Percentiles rank a stretch among this genome's conserved stretches.
Conservation (phyloP, 495 filamentous ascomycete species). For the Hypoxylon fragiforme region DNA sequence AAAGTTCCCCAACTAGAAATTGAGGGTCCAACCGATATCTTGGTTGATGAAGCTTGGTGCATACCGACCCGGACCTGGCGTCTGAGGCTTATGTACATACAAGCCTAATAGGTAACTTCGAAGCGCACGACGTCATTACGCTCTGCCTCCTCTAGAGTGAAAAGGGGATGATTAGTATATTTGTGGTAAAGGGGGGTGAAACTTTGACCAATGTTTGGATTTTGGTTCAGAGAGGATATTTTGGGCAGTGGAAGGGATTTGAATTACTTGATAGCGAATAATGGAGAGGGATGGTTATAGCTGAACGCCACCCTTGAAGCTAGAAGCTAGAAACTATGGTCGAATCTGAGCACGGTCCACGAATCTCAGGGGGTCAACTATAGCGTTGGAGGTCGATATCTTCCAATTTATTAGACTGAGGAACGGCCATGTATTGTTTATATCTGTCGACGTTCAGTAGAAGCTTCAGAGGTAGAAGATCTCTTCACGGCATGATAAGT, state of each 20-base stretch:
- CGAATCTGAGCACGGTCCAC: constrained; percentile 27
- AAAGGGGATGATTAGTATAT: constrained; percentile 14
- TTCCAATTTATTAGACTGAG: constrained; percentile 5
- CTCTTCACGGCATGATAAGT: constrained; percentile 12
- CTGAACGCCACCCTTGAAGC: constrained; percentile 34
- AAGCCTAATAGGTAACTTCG: constrained; percentile 20
- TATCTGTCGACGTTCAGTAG: constrained; percentile 10
- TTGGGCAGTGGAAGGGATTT: constrained; percentile 11
- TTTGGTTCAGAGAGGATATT: constrained; percentile 5
- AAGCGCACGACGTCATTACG: constrained; percentile 8
- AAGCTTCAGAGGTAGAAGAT: constrained; percentile 11
- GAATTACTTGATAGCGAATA: constrained; percentile 8
- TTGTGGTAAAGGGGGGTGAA: constrained; percentile 10
- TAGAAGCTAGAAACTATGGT: constrained; percentile 31
- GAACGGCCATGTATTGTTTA: constrained; percentile 8
- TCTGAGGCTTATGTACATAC: constrained; percentile 8
- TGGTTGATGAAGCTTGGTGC: constrained; percentile 18
- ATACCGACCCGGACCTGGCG: constrained; percentile 6
- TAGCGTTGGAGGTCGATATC: not conserved
- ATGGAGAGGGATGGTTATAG: constrained; percentile 21
- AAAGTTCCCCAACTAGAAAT: constrained; percentile 17
- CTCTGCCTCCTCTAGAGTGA: constrained; percentile 2
- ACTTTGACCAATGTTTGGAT: constrained; percentile 15
- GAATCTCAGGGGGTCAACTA: constrained; percentile 14
- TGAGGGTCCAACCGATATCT: constrained; percentile 19